These are phyloP conservation scores for Paradendryphiella salina DNA, from an alignment of 2,329 filamentous ascomycete genomes.

Conservation along the genomic window DNA sequence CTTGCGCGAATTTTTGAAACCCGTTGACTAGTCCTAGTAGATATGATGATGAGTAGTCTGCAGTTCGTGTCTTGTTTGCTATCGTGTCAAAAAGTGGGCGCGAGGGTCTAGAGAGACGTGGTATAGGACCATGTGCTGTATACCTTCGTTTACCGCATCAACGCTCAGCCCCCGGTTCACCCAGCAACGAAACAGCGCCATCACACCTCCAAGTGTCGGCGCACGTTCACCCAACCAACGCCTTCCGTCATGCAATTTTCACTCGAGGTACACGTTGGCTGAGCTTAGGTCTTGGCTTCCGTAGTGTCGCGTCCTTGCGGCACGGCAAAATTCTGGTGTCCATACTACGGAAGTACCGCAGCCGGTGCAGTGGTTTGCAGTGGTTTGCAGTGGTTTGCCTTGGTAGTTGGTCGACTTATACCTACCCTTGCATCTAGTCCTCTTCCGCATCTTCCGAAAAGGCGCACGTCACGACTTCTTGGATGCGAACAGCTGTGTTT, in stretches of 20 bases:
- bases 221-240: constrained; percentile 10
- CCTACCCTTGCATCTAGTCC: background rate
- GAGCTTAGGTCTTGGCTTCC: background rate
- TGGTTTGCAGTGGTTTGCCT: constrained; percentile 6
- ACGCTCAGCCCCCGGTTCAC: constrained; percentile 18
- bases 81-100: constrained; percentile 8
- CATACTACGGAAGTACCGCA: background rate
- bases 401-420: background rate
- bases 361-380: constrained; percentile 1
- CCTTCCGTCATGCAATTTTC: constrained; percentile 3
- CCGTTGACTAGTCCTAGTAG: constrained; percentile 2
- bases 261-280: background rate
- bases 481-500: background rate
- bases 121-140: constrained; percentile 2
- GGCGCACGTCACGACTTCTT: background rate
- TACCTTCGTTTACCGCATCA: background rate
- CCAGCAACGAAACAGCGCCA: constrained; percentile 14
- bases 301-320: background rate
- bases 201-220: constrained; percentile 3
- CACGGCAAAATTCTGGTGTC: background rate
- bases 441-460: constrained; percentile 7
- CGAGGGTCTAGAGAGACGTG: constrained; percentile 4
- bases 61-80: constrained; percentile 4
- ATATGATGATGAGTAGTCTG: background rate
- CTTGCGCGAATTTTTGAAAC: constrained; percentile 9